Base-by-base conservation (phyloP, 1,284 basidiomycete species). In the Leucoagaricus sp. region DNA sequence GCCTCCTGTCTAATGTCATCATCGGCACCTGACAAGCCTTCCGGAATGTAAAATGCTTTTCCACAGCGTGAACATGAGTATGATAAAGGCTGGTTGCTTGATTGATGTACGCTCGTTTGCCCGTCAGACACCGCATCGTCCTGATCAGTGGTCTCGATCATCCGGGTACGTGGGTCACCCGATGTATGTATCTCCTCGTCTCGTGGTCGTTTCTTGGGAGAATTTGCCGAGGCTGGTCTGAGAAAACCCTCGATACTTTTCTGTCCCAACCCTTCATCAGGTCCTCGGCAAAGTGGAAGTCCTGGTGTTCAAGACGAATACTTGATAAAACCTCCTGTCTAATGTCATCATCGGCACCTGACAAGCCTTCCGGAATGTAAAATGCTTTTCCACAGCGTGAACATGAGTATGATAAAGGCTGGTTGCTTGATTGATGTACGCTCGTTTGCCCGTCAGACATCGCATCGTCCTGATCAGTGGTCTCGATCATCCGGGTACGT, bases 161-260 rank as follows among this genome's bases (percentile, higher is more conserved):
- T 44, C 31, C 33, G 49, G 23, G 31, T 10, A 15, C 56, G 52
- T 29, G 29, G 26, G 26, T 49, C 46, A 45, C 50, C 25, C 23
- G 33, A 4, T 34, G 12, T 21, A 41, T 61, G 58, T 10, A 58
- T 58, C 19, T 67, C 68, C 7, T 66, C 63, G 33, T 70, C 69
- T 51, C 71, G 62, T 29, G 69, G 53, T 54, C 77, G 64, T 63
- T 73, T 71, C 26, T 69, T 56, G 28, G 68, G 55, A 38, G 31
- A 46, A 26, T 25, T 47, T 40, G 26, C 34, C 10, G 55, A 51
- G n/a, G 36, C 19, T 5, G 62, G 61, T 46, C 67, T 65, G 49
- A 98, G 86, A 73, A 98, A 99, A 0, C 86, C 85, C 67, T 95
- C 91, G 50, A 98, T 96, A 21, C 83, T n/a, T n/a, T n/a, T n/a